Evolutionary conservation across 805 yeast genomes (phyloP), one percentile per base, ranked within the genome.

Genomic region (Yamadazyma sp.): DNA sequence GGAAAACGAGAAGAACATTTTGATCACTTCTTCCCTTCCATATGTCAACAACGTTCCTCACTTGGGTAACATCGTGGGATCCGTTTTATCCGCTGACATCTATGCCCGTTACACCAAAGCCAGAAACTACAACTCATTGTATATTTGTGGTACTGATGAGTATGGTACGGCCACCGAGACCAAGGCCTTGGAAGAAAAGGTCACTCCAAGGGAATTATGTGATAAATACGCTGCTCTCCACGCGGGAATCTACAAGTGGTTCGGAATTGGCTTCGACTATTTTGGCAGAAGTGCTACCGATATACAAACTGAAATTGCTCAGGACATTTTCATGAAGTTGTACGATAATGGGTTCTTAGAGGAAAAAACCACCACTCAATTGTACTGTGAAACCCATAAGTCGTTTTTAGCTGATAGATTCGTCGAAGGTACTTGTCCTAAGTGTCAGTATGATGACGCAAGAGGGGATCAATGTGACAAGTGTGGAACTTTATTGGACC

Each of bases 121-220:
- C 52, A 80, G 96, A 71, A 85, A 88, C 62, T 82, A 83, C 67
- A 93, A 90, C 60, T 73, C 95, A 14, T 68, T 93, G 47, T 93
- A 70, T 55, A 67, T 93, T 40, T 89, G 99, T 65, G 99, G 99
- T 67, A 93, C 99, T 25, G 99, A 93, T 60, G 99, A 93, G 67
- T 93, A 93, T 60, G 99, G 99, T 60, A 93, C 99, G 41, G 99
- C 99, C 32, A 93, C 99, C 11, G 99, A 93, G 64, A 93, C 99
- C 19, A 93, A 91, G 67, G 99, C 99, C 8, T 67, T 93, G 35
- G 98, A 91, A 60, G 99, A 93, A 57, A 81, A 84, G 28, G 84
- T 86, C 43, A 76, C 95, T 3, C 99, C 99, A 34, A 71, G 78
- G 52, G 83, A 88, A 59, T 72, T 93, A 52, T 93, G 98, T 73